Evolutionary conservation across 441 rosid genomes (phyloP).

Genomic region (Brassica hybrid): DNA sequence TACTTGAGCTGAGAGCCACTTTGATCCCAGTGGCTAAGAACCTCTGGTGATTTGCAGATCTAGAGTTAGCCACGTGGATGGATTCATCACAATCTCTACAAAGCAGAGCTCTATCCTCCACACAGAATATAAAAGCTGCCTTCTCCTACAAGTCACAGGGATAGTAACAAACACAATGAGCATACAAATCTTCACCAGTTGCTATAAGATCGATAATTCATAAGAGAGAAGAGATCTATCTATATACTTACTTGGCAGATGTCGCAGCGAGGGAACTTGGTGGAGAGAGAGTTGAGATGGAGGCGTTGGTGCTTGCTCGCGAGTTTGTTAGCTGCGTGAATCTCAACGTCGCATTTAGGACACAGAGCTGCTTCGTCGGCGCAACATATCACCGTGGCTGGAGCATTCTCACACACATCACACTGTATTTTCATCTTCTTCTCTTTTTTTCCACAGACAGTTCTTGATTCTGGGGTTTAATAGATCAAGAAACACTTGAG

Average conservation of each 20-base stretch:
- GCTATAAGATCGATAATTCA: background rate
- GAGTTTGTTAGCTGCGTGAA: conserved; percentile 77
- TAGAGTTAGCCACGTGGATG: conserved; percentile 58
- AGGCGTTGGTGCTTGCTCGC: conserved; percentile 84
- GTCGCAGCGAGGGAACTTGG: conserved; percentile 69
- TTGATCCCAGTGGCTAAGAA: conserved; percentile 77
- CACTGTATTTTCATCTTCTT: conserved; percentile 76
- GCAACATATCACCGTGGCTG: conserved; percentile 74
- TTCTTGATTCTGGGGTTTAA: conserved; percentile 4
- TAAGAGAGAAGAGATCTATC: background rate
- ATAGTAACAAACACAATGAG: conserved; percentile 7
- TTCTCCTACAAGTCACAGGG: conserved; percentile 61
- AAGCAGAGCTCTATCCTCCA: conserved; percentile 87
- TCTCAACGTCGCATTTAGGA: conserved; percentile 66
- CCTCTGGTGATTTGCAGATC: conserved; percentile 74
- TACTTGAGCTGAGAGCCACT: conserved; percentile 73
- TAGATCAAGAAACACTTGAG: conserved; percentile 4
- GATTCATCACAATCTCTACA: conserved; percentile 72
- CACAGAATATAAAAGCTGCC: conserved; percentile 84
- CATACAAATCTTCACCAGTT: background rate
- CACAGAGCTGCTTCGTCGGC: conserved; percentile 84
- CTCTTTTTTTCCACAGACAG: background rate
- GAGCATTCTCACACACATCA: conserved; percentile 82
- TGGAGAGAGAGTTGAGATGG: conserved; percentile 61
- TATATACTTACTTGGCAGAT: conserved; percentile 62